These are phyloP conservation scores for Phytopythium oedochilum DNA, from an alignment of 352 stramenopile genomes.

Conservation along the genomic window DNA sequence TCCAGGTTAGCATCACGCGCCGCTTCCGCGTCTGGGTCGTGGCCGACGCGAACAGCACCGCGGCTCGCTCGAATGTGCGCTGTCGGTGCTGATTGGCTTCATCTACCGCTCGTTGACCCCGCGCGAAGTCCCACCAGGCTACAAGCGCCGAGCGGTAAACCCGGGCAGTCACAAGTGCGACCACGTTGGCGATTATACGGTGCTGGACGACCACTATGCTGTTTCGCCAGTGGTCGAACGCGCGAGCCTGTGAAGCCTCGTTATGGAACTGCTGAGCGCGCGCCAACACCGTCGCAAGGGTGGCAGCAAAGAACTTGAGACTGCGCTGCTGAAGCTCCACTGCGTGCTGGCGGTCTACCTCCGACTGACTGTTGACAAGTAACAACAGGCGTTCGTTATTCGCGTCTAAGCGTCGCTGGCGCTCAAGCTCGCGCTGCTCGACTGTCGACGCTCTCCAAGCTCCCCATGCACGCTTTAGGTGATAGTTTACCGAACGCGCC, in stretches of 20 bases:
- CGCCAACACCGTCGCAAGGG: slow-evolving; percentile 3
- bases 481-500: neutral
- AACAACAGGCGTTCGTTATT: slow-evolving; percentile 18
- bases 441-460: slow-evolving; percentile 4
- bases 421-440: slow-evolving; percentile 9
- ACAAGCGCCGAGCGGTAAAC: neutral
- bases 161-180: neutral
- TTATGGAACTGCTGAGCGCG: neutral
- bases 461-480: slow-evolving; percentile 5
- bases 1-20: slow-evolving; percentile 1
- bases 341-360: slow-evolving; percentile 7
- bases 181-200: neutral
- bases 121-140: neutral
- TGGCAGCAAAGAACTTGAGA: slow-evolving; percentile 6
- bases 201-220: neutral
- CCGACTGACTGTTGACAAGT: slow-evolving; percentile 10
- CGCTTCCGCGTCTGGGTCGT: slow-evolving; percentile 1
- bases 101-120: neutral
- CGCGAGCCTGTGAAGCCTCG: neutral
- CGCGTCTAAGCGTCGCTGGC: slow-evolving; percentile 4
- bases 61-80: neutral
- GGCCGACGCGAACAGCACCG: slow-evolving; percentile 2
- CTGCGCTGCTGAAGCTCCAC: slow-evolving; percentile 6
- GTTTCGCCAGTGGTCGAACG: slow-evolving; percentile 1
- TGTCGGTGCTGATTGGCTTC: neutral